phyloP scores from a whole-genome alignment of 1,284 basidiomycete species.

The Cryptococcus deneoformans region DNA sequence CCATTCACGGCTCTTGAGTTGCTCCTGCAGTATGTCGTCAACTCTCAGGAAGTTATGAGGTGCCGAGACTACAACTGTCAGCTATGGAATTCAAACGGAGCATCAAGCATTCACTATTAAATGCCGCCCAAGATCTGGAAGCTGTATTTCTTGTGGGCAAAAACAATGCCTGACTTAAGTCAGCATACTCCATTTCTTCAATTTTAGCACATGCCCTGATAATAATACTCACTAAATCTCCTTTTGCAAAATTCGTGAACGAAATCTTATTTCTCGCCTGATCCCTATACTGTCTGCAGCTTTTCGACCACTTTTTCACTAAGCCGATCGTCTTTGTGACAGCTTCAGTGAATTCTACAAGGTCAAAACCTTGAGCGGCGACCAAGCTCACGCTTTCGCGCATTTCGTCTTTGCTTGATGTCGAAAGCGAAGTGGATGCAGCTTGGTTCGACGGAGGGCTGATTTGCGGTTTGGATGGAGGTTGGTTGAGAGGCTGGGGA shows the following conservation, averaged over 20 bases:
- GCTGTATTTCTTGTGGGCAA: conserved; percentile 90
- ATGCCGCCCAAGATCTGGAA: conserved; percentile 94
- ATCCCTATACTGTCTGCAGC: conserved; percentile 90
- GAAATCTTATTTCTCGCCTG: conserved; percentile 90
- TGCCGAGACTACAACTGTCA: conserved; percentile 67
- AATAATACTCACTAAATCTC: conserved; percentile 59
- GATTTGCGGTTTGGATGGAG: not conserved
- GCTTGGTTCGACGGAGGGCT: not conserved
- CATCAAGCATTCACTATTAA: conserved; percentile 59
- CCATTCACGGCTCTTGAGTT: conserved; percentile 84
- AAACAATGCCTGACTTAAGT: conserved; percentile 62
- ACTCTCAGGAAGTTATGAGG: conserved; percentile 96
- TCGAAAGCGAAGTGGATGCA: not conserved
- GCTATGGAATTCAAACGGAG: not conserved
- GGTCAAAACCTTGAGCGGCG: conserved; percentile 62
- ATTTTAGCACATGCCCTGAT: conserved; percentile 40
- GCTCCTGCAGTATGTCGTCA: conserved; percentile 75
- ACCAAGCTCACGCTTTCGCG: conserved; percentile 37
- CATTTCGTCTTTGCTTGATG: conserved; percentile 20
- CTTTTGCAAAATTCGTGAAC: conserved; percentile 87
- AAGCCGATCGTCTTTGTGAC: conserved; percentile 74
- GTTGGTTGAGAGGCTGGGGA: not conserved
- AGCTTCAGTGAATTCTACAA: conserved; percentile 76
- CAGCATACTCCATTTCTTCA: not conserved
- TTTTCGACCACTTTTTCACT: conserved; percentile 95